These are phyloP conservation scores for Ephemerocybe angulata DNA, from an alignment of 768 basidiomycete genomes.

Conservation along the genomic window DNA sequence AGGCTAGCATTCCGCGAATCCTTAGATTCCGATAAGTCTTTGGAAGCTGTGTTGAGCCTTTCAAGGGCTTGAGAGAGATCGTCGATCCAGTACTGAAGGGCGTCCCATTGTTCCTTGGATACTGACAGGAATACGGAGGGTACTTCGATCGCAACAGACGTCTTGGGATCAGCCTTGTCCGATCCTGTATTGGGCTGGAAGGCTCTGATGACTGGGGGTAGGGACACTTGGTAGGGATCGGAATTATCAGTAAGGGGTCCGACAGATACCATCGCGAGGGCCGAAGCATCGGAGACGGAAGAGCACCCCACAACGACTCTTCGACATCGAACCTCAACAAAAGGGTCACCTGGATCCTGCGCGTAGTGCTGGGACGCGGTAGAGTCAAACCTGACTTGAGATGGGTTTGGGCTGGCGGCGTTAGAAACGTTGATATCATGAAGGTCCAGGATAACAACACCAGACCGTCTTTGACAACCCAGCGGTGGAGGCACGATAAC, in stretches of 20 bases:
- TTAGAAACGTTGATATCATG: conserved; percentile 45
- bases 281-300: conserved; percentile 13
- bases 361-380: not conserved
- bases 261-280: conserved; percentile 10
- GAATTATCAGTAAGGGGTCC: conserved; percentile 10
- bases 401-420: conserved; percentile 11
- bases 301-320: conserved; percentile 52
- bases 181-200: conserved; percentile 22
- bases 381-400: conserved; percentile 1
- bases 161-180: conserved; percentile 13
- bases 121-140: conserved; percentile 63
- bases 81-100: conserved; percentile 85
- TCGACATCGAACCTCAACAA: conserved; percentile 40
- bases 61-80: conserved; percentile 75
- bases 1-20: conserved; percentile 58
- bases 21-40: conserved; percentile 22
- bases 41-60: conserved; percentile 22
- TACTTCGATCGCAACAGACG: conserved; percentile 39
- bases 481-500: conserved; percentile 62
- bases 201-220: conserved; percentile 35
- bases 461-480: conserved; percentile 51
- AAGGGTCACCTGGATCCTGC: not conserved
- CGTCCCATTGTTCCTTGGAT: conserved; percentile 66
- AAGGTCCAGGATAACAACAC: conserved; percentile 62
- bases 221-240: conserved; percentile 5